phyloP scores from a whole-genome alignment of 2,329 filamentous ascomycete genomes.

The Fusarium graminum region DNA sequence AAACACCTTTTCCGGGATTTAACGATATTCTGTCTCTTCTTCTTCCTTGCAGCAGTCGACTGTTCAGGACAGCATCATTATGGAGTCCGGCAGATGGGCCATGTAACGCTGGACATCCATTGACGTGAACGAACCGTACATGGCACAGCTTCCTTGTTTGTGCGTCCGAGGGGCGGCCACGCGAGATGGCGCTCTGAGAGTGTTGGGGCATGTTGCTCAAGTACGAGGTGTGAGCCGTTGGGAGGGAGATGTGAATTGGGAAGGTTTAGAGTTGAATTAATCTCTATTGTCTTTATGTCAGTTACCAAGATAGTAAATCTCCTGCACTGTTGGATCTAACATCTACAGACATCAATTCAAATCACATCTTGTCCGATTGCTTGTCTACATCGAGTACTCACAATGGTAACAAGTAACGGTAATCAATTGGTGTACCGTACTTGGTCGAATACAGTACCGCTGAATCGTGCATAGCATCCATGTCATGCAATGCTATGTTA shows the following conservation, averaged over 20 bases:
- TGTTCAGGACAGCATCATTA: conserved; percentile 11
- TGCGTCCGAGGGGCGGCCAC: conserved; percentile 46
- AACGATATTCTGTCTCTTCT: neutral
- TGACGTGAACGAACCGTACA: conserved; percentile 23
- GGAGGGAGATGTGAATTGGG: conserved; percentile 5
- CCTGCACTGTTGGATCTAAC: neutral
- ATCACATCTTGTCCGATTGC: conserved; percentile 10
- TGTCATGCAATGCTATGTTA: conserved; percentile 3
- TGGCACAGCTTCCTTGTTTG: conserved; percentile 28
- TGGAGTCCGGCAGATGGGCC: conserved; percentile 41
- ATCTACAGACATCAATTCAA: neutral
- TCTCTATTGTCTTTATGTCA: neutral
- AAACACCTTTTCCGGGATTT: neutral
- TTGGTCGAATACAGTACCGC: conserved; percentile 22
- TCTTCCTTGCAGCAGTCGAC: conserved; percentile 9
- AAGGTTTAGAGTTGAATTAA: conserved; percentile 1
- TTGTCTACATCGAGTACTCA: conserved; percentile 9
- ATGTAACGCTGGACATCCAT: conserved; percentile 41
- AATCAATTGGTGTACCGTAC: conserved; percentile 13
- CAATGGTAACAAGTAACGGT: neutral
- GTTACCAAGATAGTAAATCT: neutral
- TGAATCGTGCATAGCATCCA: conserved; percentile 31
- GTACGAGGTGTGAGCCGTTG: conserved; percentile 42
- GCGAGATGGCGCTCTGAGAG: conserved; percentile 47
- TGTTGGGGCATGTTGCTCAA: conserved; percentile 34